These are phyloP conservation scores for Fusarium sp. DNA, from an alignment of 2,329 filamentous ascomycete genomes.

Conservation along the genomic window DNA sequence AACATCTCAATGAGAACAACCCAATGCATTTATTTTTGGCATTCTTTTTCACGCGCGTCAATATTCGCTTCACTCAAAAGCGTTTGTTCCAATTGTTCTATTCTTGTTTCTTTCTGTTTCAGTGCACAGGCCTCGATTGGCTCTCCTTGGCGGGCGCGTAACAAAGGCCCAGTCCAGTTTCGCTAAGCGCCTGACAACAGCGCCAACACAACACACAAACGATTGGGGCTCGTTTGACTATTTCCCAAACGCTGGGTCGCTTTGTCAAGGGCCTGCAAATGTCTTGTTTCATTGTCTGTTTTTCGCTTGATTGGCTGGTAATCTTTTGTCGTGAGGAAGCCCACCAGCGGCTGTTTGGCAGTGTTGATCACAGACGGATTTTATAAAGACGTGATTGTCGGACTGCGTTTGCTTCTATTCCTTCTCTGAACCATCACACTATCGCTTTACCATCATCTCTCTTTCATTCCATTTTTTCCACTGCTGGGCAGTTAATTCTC, in stretches of 20 bases:
- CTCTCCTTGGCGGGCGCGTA: constrained; percentile 24
- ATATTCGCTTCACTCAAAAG: neutral
- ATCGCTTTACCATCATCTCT: constrained; percentile 15
- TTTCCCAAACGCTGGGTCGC: constrained; percentile 26
- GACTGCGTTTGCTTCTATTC: neutral
- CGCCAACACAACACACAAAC: constrained; percentile 34
- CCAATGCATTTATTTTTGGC: constrained; percentile 10
- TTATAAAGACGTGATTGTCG: constrained; percentile 21
- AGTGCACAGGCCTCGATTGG: constrained; percentile 14
- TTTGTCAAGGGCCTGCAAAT: constrained; percentile 12
- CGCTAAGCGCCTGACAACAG: constrained; percentile 44
- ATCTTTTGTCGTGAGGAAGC: neutral
- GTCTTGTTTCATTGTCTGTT: constrained; percentile 18
- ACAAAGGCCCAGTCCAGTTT: constrained; percentile 39
- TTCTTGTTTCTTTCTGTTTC: constrained; percentile 31
- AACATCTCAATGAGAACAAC: neutral
- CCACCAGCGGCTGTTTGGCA: constrained; percentile 15
- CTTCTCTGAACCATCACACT: constrained; percentile 11
- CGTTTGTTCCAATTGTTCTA: constrained; percentile 20
- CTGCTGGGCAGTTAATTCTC: constrained; percentile 41
- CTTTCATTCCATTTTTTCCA: constrained; percentile 10
- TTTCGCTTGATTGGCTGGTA: constrained; percentile 37
- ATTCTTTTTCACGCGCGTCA: neutral
- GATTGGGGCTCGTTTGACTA: constrained; percentile 38
- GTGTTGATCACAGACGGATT: constrained; percentile 7